Conservation (phyloP, 2,329 filamentous ascomycete species). For the Scedosporium dehoogii region DNA sequence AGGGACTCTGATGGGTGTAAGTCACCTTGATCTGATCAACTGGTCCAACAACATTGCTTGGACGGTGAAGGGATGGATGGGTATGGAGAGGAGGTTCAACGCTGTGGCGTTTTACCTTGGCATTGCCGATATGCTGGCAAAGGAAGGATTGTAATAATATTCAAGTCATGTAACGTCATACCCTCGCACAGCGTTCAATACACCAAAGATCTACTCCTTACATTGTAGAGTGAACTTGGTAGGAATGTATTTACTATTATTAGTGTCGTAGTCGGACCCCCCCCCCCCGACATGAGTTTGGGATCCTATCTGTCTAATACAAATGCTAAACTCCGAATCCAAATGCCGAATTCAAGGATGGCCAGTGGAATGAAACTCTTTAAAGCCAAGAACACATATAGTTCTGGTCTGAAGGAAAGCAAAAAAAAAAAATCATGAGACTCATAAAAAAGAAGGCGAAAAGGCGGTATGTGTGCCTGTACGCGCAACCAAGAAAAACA, state of each 20-base stretch:
- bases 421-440: not conserved
- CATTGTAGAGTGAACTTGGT: too few species aligned
- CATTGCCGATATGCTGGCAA: slow-evolving; percentile 61
- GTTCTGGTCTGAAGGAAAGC: not conserved
- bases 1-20: slow-evolving; percentile 51
- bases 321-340: slow-evolving; percentile 4
- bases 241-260: not conserved
- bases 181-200: not conserved
- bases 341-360: not conserved
- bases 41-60: slow-evolving; percentile 54
- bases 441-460: not conserved
- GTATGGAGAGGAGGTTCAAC: slow-evolving; percentile 50
- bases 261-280: not conserved
- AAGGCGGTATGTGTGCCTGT: not conserved
- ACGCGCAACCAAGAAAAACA: not conserved
- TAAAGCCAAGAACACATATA: not conserved
- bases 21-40: slow-evolving; percentile 57
- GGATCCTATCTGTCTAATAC: not conserved
- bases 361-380: not conserved
- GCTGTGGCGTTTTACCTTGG: slow-evolving; percentile 58
- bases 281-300: not conserved
- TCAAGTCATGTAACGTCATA: not conserved
- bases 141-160: slow-evolving; percentile 41
- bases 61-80: slow-evolving; percentile 41
- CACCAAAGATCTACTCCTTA: not conserved